phyloP scores from a whole-genome alignment of 1,284 basidiomycete species.

The Irpex sp. region DNA sequence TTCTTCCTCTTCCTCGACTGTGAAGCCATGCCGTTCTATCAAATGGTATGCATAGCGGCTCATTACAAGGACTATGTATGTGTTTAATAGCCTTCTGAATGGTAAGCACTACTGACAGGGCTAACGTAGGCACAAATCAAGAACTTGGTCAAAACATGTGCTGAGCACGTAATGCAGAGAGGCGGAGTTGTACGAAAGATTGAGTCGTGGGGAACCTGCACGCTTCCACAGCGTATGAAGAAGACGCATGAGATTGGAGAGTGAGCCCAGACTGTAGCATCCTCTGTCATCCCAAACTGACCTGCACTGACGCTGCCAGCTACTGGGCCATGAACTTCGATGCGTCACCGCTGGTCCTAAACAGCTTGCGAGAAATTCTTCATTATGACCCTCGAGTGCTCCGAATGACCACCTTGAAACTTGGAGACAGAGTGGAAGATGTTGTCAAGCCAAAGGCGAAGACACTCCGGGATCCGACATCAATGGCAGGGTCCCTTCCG shows the following conservation, averaged over 20 bases:
- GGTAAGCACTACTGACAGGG: neutral
- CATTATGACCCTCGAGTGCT: slow-evolving; percentile 79
- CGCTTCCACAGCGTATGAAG: slow-evolving; percentile 77
- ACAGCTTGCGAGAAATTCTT: slow-evolving; percentile 61
- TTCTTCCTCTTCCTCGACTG: slow-evolving; percentile 2
- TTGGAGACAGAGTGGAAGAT: slow-evolving; percentile 73
- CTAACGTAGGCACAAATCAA: slow-evolving; percentile 65
- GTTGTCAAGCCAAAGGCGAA: slow-evolving; percentile 36
- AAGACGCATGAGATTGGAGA: slow-evolving; percentile 67
- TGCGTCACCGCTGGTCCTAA: slow-evolving; percentile 70
- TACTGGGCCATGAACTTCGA: slow-evolving; percentile 92
- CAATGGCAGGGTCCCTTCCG: neutral
- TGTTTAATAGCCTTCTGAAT: slow-evolving; percentile 6
- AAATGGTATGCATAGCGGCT: slow-evolving; percentile 74
- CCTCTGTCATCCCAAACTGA: neutral
- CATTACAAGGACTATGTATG: slow-evolving; percentile 73
- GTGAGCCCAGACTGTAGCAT: slow-evolving; percentile 45
- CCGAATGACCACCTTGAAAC: slow-evolving; percentile 78
- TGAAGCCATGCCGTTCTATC: slow-evolving; percentile 72
- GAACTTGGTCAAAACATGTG: slow-evolving; percentile 71
- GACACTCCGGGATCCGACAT: slow-evolving; percentile 13
- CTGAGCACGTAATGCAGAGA: slow-evolving; percentile 68
- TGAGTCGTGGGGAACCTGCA: slow-evolving; percentile 71
- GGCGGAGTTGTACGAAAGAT: slow-evolving; percentile 82
- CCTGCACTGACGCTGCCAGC: slow-evolving; percentile 35